Base-by-base conservation (phyloP, 1,284 basidiomycete species). In the Sporisorium iseilematis-ciliati region DNA sequence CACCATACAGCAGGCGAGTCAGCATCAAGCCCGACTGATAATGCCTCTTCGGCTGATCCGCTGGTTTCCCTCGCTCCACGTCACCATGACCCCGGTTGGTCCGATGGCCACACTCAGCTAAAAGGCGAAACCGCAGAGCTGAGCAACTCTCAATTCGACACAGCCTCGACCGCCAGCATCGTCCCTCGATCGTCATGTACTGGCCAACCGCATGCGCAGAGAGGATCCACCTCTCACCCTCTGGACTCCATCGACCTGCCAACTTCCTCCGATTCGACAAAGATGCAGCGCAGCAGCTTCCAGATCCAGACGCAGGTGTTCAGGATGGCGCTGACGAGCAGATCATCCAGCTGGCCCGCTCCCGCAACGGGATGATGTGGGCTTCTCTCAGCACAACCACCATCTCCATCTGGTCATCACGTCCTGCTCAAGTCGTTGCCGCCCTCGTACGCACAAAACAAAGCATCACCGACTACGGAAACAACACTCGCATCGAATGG, bases 151-250 rank as follows among this genome's bases (percentile, higher is more conserved):
- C 1, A 11, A 29, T 11, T 21, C 11, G 11, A 20, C n/a, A 1
- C n/a, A 21, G 1, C 14, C 16, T 26, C 29, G 38, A 38, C 38
- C 49, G 18, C 35, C 23, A 49, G 23, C 6, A 12, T 7, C 31
- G n/a, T 25, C 23, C 21, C 26, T 40, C 48, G 7, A 26, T 18
- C 49, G 53, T 16, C 57, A 84, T 84, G 82, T 84, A 84, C 49
- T 84, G 82, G 82, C 82, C 82, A 20, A 80, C 74, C 8, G 74
- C 76, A 31, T 78, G 74, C 48, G 81, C 82, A 46, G 69, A 78
- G 55, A 65, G 82, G 50, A 67, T 82, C 21, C 73, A 77, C 49
- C 70, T 79, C 42, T 75, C 78, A 7, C 75, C 80, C 10, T 75
- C 77, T 12, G 81, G 79, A 42, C 66, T 76, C n/a, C 46, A 70